Evolutionary conservation across 2,329 filamentous ascomycete genomes (phyloP), one percentile per base, ranked within the genome.

Genomic region (Sporothrix sp.): DNA sequence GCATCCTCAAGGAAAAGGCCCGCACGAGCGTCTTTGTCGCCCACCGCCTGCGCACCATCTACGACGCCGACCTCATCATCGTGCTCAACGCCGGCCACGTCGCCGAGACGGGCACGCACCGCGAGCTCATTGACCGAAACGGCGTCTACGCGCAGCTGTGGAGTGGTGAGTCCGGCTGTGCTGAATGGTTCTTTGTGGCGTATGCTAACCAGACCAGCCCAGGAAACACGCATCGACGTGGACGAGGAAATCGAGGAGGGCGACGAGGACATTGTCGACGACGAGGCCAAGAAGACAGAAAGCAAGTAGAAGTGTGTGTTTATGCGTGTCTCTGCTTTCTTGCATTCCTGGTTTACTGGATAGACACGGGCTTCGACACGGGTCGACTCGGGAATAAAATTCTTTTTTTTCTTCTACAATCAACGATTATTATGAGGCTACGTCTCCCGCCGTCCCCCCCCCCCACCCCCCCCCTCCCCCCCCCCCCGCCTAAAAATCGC

Each of bases 21-120:
- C 79, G 90, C 51, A 97, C 93, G 0, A 96, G 89, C 58, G 87
- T 98, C 1, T 97, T 97, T 63, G 85, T 98, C 5, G 93, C 93
- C 7, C 93, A 97, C 66, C 79, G 93, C 16, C 70, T 98, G 53
- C 79, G 91, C 48, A 97, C 93, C 0, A 96, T 98, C 57, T 95
- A 87, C 61, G 93, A 97, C 61, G 87, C 87, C 35, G 86, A 97
- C 66, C 71, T 90, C 59, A 97, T 97, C 59, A 90, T 97, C 60
- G 93, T 97, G 33, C 70, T 97, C 51, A 84, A 83, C 63, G 82
- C 86, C 54, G 93, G 93, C 0, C 73, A 72, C 13, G 89, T 97
- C n/a, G 87, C 83, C 2, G 93, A 97, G 69, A 81, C 79, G 65
- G 93, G 93, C 13, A 95, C 86, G 14, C 93, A 98, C 66, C 77